A percentile compares a stretch with the other conserved stretches of the same genome.
Evolutionary conservation across 2,329 filamentous ascomycete genomes (phyloP).

Genomic region (Tolypocladium sp.): DNA sequence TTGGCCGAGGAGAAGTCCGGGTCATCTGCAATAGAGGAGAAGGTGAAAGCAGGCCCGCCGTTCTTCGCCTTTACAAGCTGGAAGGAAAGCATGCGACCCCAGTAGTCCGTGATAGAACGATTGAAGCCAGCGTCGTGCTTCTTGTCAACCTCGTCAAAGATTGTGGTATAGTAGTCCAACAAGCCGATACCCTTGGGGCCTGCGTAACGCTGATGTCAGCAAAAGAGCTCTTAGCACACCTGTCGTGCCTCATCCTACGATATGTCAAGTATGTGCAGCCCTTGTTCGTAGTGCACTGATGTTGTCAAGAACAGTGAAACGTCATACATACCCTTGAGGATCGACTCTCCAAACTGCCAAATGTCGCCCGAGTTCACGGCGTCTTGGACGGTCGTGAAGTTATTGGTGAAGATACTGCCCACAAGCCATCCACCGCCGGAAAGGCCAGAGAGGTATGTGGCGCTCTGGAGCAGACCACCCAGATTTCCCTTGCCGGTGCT

Average conservation of each 20-base stretch:
- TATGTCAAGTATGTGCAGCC: no score
- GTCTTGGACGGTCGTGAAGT: conserved; percentile 56
- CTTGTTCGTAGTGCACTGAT: no score
- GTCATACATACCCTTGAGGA: conserved; percentile 21
- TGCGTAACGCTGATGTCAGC: not conserved
- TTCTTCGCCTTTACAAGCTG: conserved; percentile 70
- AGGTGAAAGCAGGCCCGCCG: conserved; percentile 71
- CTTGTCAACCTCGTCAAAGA: conserved; percentile 23
- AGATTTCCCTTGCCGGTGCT: conserved; percentile 49
- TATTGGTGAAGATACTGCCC: conserved; percentile 72
- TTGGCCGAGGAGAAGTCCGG: conserved; percentile 30
- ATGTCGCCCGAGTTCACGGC: conserved; percentile 24
- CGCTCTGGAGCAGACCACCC: conserved; percentile 69
- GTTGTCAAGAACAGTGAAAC: not conserved
- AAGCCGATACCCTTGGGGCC: conserved; percentile 27
- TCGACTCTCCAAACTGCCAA: conserved; percentile 32
- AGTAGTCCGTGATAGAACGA: conserved; percentile 77
- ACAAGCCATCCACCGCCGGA: conserved; percentile 84
- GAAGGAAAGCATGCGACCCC: conserved; percentile 77
- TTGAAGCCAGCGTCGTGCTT: conserved; percentile 32
- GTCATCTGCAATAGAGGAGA: conserved; percentile 54
- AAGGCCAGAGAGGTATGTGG: conserved; percentile 73
- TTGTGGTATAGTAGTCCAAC: conserved; percentile 26
- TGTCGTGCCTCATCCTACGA: no score
- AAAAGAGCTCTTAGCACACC: not conserved